Evolutionary conservation across 805 yeast species (phyloP), one percentile per base, ranked within the genome.

Genomic region (Schizosaccharomyces osmophilus): DNA sequence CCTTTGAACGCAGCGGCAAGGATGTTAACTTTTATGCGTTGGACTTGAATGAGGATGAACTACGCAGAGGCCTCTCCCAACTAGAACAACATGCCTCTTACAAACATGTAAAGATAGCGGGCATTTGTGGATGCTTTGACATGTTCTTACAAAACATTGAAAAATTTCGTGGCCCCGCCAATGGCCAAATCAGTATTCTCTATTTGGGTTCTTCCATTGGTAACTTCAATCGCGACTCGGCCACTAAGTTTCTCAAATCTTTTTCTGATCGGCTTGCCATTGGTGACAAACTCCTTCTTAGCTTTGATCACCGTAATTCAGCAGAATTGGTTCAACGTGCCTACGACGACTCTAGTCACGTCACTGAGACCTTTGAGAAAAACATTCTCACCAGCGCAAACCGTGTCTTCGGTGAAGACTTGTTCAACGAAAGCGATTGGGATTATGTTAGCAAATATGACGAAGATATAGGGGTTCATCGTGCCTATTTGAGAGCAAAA

Each of bases 201-300:
- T 65, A 67, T 65, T 64, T 65, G 15, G 67, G 67, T 6, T 65
- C 67, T 17, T 65, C 67, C 17, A 61, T 65, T 42, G 67, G 67
- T 36, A 65, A 65, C 48, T 57, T 65, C 29, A 61, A 57, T 26
- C 62, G 67, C 3, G 61, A 54, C 9, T 63, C 63, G 39, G 65
- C 67, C 5, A 55, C 63, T 19, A 29, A 48, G 6, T 65, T 65
- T 43, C 29, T 65, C 19, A 31, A 26, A 15, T 26, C 45, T 13
- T 65, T 65, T 41, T 31, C 39, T 19, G 61, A 59, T 42, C 61
- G 62, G 5, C 58, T 63, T 11, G 41, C 22, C 4, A 57, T 59
- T 3, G 64, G 62, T 13, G 67, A 65, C 45, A 39, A 60, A 45
- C 55, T 65, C 48, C 48, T 65, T 6, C 57, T 65, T 9, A 66